Evolutionary conservation across 2,329 filamentous ascomycete species (phyloP).

Genomic region (Diaporthe sp.): DNA sequence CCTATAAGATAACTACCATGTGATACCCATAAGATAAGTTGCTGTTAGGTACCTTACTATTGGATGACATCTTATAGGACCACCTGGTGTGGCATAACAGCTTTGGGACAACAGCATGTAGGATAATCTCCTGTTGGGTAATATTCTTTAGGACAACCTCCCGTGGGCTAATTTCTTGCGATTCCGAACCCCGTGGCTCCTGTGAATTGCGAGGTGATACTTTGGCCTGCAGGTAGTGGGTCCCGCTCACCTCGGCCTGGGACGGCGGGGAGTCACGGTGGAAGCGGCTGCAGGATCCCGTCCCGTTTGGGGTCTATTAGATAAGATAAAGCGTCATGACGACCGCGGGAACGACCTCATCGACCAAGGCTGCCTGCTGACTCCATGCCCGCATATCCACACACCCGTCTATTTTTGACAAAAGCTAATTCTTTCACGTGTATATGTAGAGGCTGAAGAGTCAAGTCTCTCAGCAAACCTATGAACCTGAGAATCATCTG

Average conservation of each 20-base stretch:
- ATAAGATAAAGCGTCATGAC: slow-evolving; percentile 32
- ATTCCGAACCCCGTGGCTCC: too few relatives aligned
- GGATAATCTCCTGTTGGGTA: background rate
- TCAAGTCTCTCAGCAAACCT: background rate
- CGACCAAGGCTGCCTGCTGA: background rate
- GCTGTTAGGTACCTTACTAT: background rate
- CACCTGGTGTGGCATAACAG: background rate
- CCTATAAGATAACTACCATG: background rate
- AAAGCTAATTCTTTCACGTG: background rate
- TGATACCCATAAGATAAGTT: background rate
- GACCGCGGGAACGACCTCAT: background rate
- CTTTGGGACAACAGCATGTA: too few relatives aligned
- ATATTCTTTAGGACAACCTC: too few relatives aligned
- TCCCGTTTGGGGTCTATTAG: slow-evolving; percentile 6
- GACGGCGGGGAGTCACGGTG: background rate
- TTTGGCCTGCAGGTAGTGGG: background rate
- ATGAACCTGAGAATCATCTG: background rate
- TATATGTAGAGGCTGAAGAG: background rate
- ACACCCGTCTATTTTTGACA: background rate
- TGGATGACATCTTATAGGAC: background rate
- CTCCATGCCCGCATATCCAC: background rate
- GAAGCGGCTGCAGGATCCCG: slow-evolving; percentile 11
- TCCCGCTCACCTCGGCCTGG: slow-evolving; percentile 1
- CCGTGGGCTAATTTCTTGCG: too few relatives aligned
- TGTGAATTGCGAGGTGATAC: background rate